Evolutionary conservation across 768 basidiomycete species (phyloP).

Genomic region (Termitomyces bulborhizus): DNA sequence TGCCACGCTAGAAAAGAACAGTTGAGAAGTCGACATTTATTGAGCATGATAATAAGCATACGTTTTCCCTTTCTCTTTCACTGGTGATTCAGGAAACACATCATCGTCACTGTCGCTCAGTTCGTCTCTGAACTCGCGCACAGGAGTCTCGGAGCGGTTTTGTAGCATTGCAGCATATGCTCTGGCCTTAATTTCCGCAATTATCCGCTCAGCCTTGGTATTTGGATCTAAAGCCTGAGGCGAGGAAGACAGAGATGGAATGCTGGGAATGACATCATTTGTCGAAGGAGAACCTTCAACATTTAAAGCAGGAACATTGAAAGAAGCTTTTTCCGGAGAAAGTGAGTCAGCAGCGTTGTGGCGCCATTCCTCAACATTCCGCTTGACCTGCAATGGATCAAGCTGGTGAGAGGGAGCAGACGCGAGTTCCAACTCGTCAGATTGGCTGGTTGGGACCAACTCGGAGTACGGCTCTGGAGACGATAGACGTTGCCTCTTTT

Average conservation of each 20-base stretch:
- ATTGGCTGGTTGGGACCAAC: conserved; percentile 59
- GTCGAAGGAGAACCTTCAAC: conserved; percentile 15
- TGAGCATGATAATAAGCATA: background rate
- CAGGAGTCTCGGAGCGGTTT: conserved; percentile 37
- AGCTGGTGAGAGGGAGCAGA: conserved; percentile 19
- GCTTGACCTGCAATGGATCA: conserved; percentile 23
- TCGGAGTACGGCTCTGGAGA: conserved; percentile 22
- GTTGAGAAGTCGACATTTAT: background rate
- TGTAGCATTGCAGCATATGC: conserved; percentile 40
- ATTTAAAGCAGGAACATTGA: conserved; percentile 7
- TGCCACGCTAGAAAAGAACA: background rate
- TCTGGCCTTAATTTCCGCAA: conserved; percentile 60
- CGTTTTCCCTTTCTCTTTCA: conserved; percentile 9
- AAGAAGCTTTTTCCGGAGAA: conserved; percentile 5
- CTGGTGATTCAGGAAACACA: conserved; percentile 15
- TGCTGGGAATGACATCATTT: conserved; percentile 13
- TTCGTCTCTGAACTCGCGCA: conserved; percentile 31
- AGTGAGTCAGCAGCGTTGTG: conserved; percentile 18
- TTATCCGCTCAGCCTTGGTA: conserved; percentile 49
- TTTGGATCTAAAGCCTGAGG: conserved; percentile 29
- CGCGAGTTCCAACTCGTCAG: conserved; percentile 55
- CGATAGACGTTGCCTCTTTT: conserved; percentile 34
- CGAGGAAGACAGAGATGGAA: conserved; percentile 20
- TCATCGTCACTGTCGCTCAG: conserved; percentile 52
- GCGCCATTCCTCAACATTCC: conserved; percentile 40